These are phyloP conservation scores for Blastocystis hominis DNA, from an alignment of 352 stramenopile species.

Conservation along the genomic window DNA sequence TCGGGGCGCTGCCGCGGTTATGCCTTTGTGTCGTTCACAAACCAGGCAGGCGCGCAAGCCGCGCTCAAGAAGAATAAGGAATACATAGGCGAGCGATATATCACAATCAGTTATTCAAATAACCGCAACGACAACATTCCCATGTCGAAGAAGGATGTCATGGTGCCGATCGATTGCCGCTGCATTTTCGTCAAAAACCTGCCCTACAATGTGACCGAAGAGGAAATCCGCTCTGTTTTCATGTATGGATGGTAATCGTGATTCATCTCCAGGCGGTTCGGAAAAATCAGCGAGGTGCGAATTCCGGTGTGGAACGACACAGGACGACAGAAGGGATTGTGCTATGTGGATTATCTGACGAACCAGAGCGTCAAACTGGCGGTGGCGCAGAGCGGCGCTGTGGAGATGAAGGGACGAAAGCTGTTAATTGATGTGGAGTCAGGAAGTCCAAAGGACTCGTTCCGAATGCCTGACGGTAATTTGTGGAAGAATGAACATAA, in stretches of 20 bases:
- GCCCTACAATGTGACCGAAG: slow-evolving; percentile 78
- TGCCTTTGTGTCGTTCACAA: slow-evolving; percentile 80
- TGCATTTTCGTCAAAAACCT: slow-evolving; percentile 87
- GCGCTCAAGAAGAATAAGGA: slow-evolving; percentile 76
- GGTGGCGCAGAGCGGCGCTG: slow-evolving; percentile 63
- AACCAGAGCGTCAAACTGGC: slow-evolving; percentile 73
- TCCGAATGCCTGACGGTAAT: slow-evolving; percentile 72
- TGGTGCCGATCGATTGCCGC: slow-evolving; percentile 71
- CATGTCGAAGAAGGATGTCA: slow-evolving; percentile 36
- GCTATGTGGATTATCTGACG: slow-evolving; percentile 88
- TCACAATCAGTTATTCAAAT: slow-evolving; percentile 70
- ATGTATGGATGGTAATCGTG: slow-evolving; percentile 51
- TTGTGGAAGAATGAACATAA: slow-evolving; percentile 70
- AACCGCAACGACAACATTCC: slow-evolving; percentile 61
- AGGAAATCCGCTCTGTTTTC: slow-evolving; percentile 73
- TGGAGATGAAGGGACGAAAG: slow-evolving; percentile 72
- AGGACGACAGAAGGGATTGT: slow-evolving; percentile 87
- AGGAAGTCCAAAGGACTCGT: slow-evolving; percentile 79
- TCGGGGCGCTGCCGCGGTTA: slow-evolving; percentile 79
- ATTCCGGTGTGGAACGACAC: slow-evolving; percentile 83
- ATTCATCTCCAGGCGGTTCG: slow-evolving; percentile 64
- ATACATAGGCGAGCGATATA: slow-evolving; percentile 74
- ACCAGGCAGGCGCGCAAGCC: slow-evolving; percentile 66
- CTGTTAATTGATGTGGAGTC: slow-evolving; percentile 83
- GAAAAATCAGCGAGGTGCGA: slow-evolving; percentile 79